A percentile compares a stretch with the other conserved stretches of the same genome.
Conservation (phyloP, 148 eudicot species). For the Camellia granthamiana region DNA sequence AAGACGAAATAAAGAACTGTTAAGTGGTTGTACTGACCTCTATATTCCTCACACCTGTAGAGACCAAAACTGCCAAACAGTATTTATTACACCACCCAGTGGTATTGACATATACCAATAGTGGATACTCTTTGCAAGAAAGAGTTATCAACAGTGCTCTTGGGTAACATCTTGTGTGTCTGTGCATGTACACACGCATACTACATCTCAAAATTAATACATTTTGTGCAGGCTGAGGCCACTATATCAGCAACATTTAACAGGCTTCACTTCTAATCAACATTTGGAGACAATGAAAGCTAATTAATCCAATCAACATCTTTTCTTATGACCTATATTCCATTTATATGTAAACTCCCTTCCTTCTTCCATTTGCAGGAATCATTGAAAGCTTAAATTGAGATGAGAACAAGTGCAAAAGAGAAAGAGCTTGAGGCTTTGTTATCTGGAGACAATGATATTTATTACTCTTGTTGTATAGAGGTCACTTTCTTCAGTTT, state of each 20-base stretch:
- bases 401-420: constrained; percentile 69
- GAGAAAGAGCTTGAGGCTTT: constrained; percentile 94
- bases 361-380: constrained; percentile 44
- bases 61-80: no score
- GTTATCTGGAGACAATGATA: constrained; percentile 82
- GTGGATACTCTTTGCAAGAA: no score
- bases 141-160: no score
- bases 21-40: no score
- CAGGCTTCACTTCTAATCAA: neutral
- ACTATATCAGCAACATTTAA: neutral
- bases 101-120: no score
- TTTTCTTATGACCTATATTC: neutral
- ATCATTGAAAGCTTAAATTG: constrained; percentile 63
- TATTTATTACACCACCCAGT: no score
- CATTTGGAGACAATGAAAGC: no score
- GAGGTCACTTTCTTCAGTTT: constrained; percentile 48
- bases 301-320: neutral
- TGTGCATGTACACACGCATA: neutral
- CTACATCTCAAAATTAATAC: neutral
- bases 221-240: neutral
- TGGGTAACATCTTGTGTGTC: neutral
- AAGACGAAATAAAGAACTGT: no score
- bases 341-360: neutral
- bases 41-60: no score
- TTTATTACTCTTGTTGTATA: constrained; percentile 86